These are phyloP conservation scores for Tripterygium wilfordii DNA, from an alignment of 177 flowering plant genomes.

Conservation along the genomic window DNA sequence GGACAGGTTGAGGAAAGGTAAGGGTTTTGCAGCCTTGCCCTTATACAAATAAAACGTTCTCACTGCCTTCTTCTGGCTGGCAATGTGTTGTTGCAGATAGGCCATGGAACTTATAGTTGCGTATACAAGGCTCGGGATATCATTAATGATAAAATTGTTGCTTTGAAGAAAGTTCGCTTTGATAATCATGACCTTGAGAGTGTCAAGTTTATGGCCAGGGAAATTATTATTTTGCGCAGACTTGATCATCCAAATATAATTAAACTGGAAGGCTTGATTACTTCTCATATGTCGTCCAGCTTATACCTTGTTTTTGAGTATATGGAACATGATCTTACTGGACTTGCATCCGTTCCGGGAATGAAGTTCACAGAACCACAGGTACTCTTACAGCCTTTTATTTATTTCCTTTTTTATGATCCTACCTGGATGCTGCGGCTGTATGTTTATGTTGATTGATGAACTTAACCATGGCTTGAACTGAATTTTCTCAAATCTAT, in stretches of 20 bases:
- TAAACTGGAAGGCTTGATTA: conserved; percentile 41
- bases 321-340: conserved; percentile 29
- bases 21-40: too few species aligned
- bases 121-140: conserved; percentile 26
- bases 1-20: too few species aligned
- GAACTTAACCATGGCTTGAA: neutral
- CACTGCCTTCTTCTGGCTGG: too few species aligned
- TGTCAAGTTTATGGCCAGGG: conserved; percentile 15
- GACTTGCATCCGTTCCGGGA: conserved; percentile 50
- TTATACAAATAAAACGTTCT: too few species aligned
- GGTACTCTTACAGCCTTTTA: too few species aligned
- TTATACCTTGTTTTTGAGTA: too few species aligned
- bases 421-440: neutral
- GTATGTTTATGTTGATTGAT: neutral
- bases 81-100: conserved; percentile 6
- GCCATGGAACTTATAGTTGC: conserved; percentile 30
- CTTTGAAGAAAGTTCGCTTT: too few species aligned
- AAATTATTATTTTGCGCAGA: conserved; percentile 11
- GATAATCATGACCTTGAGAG: conserved; percentile 15
- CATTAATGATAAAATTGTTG: conserved; percentile 7
- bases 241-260: too few species aligned
- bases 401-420: neutral
- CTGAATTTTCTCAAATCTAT: neutral
- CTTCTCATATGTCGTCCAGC: conserved; percentile 1
- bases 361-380: conserved; percentile 54